A percentile compares a stretch with the other conserved stretches of the same genome.
phyloP scores from a whole-genome alignment of 345 rosid genomes.

The Tarenaya hassleriana region DNA sequence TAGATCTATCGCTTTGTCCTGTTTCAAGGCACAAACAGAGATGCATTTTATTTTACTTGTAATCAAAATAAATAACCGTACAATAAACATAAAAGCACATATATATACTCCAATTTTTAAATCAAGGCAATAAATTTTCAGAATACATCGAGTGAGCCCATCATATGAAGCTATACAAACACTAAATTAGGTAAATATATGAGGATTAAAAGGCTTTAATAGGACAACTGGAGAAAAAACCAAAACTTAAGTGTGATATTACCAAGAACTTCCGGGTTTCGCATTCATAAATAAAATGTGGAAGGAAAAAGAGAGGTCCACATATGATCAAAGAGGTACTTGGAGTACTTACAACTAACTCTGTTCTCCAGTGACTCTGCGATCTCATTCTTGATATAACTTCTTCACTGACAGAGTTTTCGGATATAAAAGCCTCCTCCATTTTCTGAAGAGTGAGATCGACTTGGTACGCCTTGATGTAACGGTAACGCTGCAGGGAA shows the following conservation, averaged over 20 bases:
- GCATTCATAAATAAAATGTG: constrained; percentile 10
- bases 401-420: constrained; percentile 38
- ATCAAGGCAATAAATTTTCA: too few relatives aligned
- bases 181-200: too few relatives aligned
- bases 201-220: too few relatives aligned
- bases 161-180: too few relatives aligned
- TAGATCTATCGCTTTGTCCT: constrained; percentile 60
- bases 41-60: constrained; percentile 2
- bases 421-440: constrained; percentile 57
- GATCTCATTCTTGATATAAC: constrained; percentile 52
- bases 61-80: constrained; percentile 18
- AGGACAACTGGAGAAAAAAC: too few relatives aligned
- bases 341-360: constrained; percentile 62
- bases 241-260: too few relatives aligned
- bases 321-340: constrained; percentile 13
- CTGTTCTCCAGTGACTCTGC: constrained; percentile 61
- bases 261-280: neutral
- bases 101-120: neutral
- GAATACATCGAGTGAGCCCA: too few relatives aligned
- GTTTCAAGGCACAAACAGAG: constrained; percentile 26
- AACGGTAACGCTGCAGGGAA: constrained; percentile 71
- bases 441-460: constrained; percentile 53
- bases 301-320: neutral
- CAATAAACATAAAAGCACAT: constrained; percentile 7
- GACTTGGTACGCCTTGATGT: constrained; percentile 77